Conservation (phyloP, 306 rosid genomes). For the Cicer bijugum region DNA sequence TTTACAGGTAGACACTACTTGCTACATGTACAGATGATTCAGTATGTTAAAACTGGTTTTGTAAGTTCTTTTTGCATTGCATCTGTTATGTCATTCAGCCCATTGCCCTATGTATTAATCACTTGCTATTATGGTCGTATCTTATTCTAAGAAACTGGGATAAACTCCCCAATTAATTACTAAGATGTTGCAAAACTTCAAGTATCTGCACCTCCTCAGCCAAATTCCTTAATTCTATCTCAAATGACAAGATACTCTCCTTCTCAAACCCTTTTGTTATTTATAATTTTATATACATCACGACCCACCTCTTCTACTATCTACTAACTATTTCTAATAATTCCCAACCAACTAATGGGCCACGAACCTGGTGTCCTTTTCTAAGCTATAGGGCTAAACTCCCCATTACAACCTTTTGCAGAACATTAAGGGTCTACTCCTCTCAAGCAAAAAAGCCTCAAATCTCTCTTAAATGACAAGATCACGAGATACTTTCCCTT, state of each 20-base stretch:
- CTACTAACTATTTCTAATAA: neutral
- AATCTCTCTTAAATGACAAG: no score
- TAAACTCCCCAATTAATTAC: conserved; percentile 8
- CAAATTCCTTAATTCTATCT: neutral
- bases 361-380: no score
- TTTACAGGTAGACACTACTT: conserved; percentile 74
- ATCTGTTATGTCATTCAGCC: conserved; percentile 30
- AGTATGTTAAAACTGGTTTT: conserved; percentile 13
- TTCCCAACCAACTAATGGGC: neutral
- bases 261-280: neutral
- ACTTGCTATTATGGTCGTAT: conserved; percentile 29
- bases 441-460: no score
- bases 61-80: conserved; percentile 24
- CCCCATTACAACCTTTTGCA: no score
- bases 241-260: neutral
- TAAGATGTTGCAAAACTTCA: neutral
- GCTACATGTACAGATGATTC: conserved; percentile 33
- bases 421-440: no score
- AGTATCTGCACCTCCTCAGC: conserved; percentile 10
- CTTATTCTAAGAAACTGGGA: conserved; percentile 1
- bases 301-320: neutral
- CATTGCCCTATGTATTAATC: conserved; percentile 14
- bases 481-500: no score
- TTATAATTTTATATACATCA: neutral
- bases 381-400: no score